A percentile compares a stretch with the other conserved stretches of the same genome.
phyloP scores from a whole-genome alignment of 192 early-diverging fungal genomes.

The Ambispora gerdemannii region DNA sequence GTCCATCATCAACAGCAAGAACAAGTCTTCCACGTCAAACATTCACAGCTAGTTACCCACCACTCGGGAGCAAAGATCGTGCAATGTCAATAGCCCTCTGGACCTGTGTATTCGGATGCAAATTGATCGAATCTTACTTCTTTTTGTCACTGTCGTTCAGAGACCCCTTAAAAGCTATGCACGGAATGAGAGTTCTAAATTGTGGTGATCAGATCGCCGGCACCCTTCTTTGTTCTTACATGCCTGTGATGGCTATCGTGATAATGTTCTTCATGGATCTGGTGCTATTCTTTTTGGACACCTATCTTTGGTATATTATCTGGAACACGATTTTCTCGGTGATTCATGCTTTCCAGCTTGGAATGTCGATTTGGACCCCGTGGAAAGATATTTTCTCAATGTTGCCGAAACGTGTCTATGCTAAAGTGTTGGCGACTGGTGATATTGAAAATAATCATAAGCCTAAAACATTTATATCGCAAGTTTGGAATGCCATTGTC shows the following conservation, averaged over 20 bases:
- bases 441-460: constrained; percentile 77
- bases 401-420: constrained; percentile 77
- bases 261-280: constrained; percentile 75
- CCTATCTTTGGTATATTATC: constrained; percentile 86
- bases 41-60: constrained; percentile 75
- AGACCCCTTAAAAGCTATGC: constrained; percentile 62
- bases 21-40: constrained; percentile 47
- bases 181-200: constrained; percentile 45
- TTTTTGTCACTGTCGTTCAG: constrained; percentile 80
- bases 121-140: constrained; percentile 79
- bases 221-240: constrained; percentile 57
- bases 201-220: constrained; percentile 63
- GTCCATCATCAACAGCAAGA: constrained; percentile 35
- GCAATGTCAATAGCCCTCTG: constrained; percentile 69
- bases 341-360: constrained; percentile 69
- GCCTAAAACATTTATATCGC: constrained; percentile 74
- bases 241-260: constrained; percentile 64
- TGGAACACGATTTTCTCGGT: constrained; percentile 83
- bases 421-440: constrained; percentile 66
- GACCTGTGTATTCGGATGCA: constrained; percentile 69
- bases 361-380: constrained; percentile 78
- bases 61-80: constrained; percentile 61
- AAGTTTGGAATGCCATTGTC: constrained; percentile 83
- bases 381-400: constrained; percentile 78
- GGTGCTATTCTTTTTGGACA: constrained; percentile 78